phyloP scores from a whole-genome alignment of 306 rosid genomes.

The Acacia melanoxylon region DNA sequence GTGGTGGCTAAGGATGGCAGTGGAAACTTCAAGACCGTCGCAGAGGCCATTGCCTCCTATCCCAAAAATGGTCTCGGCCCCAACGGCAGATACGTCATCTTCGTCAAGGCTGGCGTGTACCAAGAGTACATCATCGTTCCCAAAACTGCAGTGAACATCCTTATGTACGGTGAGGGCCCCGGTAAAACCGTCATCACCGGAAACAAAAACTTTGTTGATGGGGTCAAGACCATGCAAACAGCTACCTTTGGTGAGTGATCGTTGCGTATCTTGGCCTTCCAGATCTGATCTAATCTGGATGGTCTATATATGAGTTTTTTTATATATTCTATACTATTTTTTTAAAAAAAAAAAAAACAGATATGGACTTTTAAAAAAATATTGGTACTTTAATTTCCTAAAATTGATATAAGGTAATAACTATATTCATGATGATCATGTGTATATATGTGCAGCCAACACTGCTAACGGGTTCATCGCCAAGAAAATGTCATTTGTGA shows the following conservation, averaged over 20 bases:
- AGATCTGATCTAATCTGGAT: too few relatives aligned
- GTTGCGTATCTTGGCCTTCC: too few relatives aligned
- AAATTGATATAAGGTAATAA: too few relatives aligned
- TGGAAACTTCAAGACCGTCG: conserved; percentile 45
- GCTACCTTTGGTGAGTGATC: conserved; percentile 45
- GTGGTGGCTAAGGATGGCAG: conserved; percentile 68
- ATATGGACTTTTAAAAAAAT: too few relatives aligned
- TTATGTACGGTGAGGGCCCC: conserved; percentile 63
- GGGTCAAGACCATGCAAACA: conserved; percentile 45
- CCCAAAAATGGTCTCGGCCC: conserved; percentile 26
- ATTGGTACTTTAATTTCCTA: too few relatives aligned
- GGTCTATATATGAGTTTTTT: too few relatives aligned
- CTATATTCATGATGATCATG: neutral
- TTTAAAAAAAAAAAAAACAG: too few relatives aligned
- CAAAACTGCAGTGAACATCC: conserved; percentile 32
- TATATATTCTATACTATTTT: too few relatives aligned
- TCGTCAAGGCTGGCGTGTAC: conserved; percentile 55
- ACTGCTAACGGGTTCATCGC: conserved; percentile 40
- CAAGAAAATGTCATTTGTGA: conserved; percentile 50
- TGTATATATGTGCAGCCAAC: conserved; percentile 36
- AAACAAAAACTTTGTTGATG: conserved; percentile 29
- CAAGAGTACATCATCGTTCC: conserved; percentile 38
- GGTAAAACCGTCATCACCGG: conserved; percentile 63
- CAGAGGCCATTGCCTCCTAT: conserved; percentile 46
- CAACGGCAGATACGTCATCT: conserved; percentile 37